A percentile compares a stretch with the other conserved stretches of the same genome.
Conservation (phyloP, 23 red algal species). For the Gracilaria domingensis region DNA sequence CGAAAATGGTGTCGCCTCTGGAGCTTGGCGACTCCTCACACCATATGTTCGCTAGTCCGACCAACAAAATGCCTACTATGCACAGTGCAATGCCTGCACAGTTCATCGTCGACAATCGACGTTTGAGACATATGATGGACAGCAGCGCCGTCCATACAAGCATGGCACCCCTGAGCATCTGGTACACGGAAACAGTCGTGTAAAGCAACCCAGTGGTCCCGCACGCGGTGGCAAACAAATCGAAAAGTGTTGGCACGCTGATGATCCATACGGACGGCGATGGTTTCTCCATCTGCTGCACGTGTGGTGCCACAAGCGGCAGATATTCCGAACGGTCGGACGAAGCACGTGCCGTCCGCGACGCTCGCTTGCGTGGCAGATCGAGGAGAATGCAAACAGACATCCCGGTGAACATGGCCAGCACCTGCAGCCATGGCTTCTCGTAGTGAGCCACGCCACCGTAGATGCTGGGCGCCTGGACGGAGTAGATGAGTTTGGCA, state of each 20-base stretch:
- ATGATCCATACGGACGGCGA: constrained; percentile 75
- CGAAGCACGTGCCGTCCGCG: background rate
- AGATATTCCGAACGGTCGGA: background rate
- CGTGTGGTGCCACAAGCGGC: constrained; percentile 1
- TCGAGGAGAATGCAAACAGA: constrained; percentile 90
- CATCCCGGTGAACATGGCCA: constrained; percentile 93
- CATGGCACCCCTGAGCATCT: constrained; percentile 89
- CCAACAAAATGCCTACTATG: constrained; percentile 70
- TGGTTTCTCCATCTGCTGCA: background rate
- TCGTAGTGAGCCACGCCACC: constrained; percentile 66
- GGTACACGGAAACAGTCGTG: constrained; percentile 95
- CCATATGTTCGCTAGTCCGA: constrained; percentile 83
- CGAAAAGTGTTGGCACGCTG: constrained; percentile 81
- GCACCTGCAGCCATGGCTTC: constrained; percentile 94
- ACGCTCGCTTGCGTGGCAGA: background rate
- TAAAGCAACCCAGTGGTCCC: constrained; percentile 89
- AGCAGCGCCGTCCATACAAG: constrained; percentile 80
- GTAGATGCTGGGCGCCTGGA: constrained; percentile 62
- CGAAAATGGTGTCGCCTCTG: constrained; percentile 59
- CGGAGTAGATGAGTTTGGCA: constrained; percentile 92
- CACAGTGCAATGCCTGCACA: constrained; percentile 72
- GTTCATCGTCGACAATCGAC: constrained; percentile 74
- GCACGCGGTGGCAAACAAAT: constrained; percentile 87
- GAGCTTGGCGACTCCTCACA: background rate
- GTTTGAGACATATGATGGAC: constrained; percentile 79